A percentile compares a stretch with the other conserved stretches of the same genome.
phyloP scores from a whole-genome alignment of 2,329 filamentous ascomycete species.

The Rhynchosporium secalis region DNA sequence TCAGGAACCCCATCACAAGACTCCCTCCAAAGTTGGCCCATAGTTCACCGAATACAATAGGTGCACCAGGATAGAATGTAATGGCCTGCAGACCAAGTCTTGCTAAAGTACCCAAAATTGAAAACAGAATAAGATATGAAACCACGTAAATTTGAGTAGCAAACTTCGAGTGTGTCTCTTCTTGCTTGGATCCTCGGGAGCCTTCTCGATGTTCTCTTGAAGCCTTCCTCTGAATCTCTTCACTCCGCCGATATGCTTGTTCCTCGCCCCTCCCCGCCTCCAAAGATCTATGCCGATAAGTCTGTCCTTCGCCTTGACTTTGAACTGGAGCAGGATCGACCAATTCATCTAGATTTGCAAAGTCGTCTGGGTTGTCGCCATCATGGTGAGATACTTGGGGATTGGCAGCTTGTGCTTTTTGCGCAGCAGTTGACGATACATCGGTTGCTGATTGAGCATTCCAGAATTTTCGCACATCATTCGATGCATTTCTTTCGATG shows the following conservation, averaged over 20 bases:
- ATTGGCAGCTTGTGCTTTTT: slow-evolving; percentile 6
- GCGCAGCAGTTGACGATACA: slow-evolving; percentile 14
- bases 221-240: slow-evolving; percentile 9
- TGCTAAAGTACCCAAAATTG: slow-evolving; percentile 80
- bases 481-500: slow-evolving; percentile 34
- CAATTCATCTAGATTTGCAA: slow-evolving; percentile 48
- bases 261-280: slow-evolving; percentile 40
- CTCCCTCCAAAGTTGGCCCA: slow-evolving; percentile 90
- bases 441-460: slow-evolving; percentile 17
- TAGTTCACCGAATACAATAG: slow-evolving; percentile 70
- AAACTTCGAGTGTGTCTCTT: slow-evolving; percentile 47
- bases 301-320: slow-evolving; percentile 43
- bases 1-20: slow-evolving; percentile 80
- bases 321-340: slow-evolving; percentile 47
- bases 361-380: slow-evolving; percentile 37
- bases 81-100: slow-evolving; percentile 78
- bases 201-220: slow-evolving; percentile 2
- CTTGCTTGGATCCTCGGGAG: slow-evolving; percentile 18
- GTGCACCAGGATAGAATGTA: slow-evolving; percentile 76
- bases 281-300: slow-evolving; percentile 44
- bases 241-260: slow-evolving; percentile 26
- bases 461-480: slow-evolving; percentile 18
- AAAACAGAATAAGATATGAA: slow-evolving; percentile 83
- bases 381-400: background rate
- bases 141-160: slow-evolving; percentile 67